Percentiles rank a stretch among this genome's conserved stretches.
Evolutionary conservation across 2,329 filamentous ascomycete genomes (phyloP).

Genomic region (Botrytis sinoallii): DNA sequence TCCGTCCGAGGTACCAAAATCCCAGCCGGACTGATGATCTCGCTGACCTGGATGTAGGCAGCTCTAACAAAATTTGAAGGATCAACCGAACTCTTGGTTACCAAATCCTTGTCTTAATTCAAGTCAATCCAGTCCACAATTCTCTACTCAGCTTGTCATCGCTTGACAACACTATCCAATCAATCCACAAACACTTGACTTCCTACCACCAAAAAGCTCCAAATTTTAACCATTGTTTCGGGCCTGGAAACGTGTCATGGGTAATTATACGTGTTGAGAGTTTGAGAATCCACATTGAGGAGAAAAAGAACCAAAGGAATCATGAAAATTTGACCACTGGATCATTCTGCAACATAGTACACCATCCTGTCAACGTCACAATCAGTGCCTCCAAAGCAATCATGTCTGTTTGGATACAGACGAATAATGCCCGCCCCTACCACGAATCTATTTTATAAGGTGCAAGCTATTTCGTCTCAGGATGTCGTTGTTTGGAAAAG

Average conservation of each 20-base stretch:
- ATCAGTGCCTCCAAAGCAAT: background rate
- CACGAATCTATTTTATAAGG: background rate
- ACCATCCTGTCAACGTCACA: background rate
- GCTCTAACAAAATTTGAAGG: background rate
- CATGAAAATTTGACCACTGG: background rate
- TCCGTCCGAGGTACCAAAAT: background rate
- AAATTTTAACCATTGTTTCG: background rate
- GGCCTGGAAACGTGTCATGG: background rate
- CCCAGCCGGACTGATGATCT: background rate
- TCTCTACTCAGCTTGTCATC: background rate
- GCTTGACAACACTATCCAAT: background rate
- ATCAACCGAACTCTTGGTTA: background rate
- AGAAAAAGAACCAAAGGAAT: background rate
- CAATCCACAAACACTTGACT: background rate
- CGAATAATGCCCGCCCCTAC: background rate
- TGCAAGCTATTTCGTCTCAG: background rate
- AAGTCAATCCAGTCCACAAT: background rate
- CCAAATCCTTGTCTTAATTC: background rate
- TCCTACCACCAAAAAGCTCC: background rate
- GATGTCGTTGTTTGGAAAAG: background rate
- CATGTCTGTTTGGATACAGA: background rate
- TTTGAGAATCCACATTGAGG: background rate
- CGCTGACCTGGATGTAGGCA: background rate
- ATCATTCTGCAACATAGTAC: conserved; percentile 1
- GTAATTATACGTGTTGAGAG: background rate